A percentile compares a stretch with the other conserved stretches of the same genome.
Evolutionary conservation across 805 yeast species (phyloP).

Genomic region (Vanderwaltozyma verrucispora): DNA sequence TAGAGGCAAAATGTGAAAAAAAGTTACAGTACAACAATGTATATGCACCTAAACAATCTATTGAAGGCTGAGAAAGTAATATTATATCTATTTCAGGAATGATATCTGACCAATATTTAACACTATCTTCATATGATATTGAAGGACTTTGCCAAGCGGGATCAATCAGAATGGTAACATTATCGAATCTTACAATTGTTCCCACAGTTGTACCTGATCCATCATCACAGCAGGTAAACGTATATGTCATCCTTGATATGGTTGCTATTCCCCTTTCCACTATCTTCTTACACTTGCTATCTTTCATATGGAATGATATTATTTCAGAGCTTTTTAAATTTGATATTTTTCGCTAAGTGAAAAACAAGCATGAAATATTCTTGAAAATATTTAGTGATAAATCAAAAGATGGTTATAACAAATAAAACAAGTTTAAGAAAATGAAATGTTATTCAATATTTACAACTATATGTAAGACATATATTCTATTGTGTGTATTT

Average conservation of each 20-base stretch:
- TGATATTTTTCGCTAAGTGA: no score
- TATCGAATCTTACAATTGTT: conserved; percentile 47
- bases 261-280: background rate
- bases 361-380: no score
- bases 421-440: no score
- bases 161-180: conserved; percentile 51
- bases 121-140: conserved; percentile 26
- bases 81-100: conserved; percentile 51
- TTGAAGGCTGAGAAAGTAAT: conserved; percentile 78
- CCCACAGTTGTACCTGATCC: conserved; percentile 29
- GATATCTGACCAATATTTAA: conserved; percentile 31
- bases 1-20: conserved; percentile 42
- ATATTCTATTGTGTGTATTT: no score
- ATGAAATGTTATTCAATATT: no score
- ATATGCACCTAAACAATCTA: conserved; percentile 72
- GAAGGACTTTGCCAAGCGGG: conserved; percentile 63
- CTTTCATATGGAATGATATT: no score
- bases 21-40: conserved; percentile 51
- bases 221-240: conserved; percentile 19
- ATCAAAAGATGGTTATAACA: no score
- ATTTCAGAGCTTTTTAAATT: no score
- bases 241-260: conserved; percentile 15
- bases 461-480: no score
- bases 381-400: no score
- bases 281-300: no score